phyloP scores from a whole-genome alignment of 192 early-diverging fungal genomes.

The Coemansia sp. region DNA sequence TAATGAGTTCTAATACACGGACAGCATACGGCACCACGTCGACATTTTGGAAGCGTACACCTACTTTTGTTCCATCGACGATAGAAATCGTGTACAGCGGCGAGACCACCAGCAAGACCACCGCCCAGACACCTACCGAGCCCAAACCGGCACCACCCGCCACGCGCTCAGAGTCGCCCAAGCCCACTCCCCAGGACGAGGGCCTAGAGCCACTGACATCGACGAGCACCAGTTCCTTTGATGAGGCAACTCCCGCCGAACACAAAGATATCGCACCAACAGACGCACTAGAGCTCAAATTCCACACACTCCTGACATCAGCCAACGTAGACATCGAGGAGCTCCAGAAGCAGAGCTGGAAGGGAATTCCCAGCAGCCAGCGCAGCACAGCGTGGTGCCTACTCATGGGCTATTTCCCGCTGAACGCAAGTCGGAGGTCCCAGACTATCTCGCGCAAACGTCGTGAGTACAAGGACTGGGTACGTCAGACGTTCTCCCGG shows the following conservation, averaged over 20 bases:
- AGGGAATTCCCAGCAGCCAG: conserved; percentile 86
- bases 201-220: neutral
- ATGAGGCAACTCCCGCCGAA: neutral
- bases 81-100: conserved; percentile 30
- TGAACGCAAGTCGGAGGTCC: conserved; percentile 83
- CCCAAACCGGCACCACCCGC: neutral
- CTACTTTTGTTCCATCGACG: conserved; percentile 33
- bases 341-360: conserved; percentile 89
- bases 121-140: neutral
- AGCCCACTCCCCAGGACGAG: neutral
- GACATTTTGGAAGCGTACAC: conserved; percentile 47
- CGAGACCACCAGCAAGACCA: neutral
- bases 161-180: neutral
- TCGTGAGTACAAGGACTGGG: conserved; percentile 90
- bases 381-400: conserved; percentile 93
- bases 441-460: conserved; percentile 87
- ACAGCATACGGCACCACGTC: conserved; percentile 12
- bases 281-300: conserved; percentile 46
- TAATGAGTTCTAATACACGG: conserved; percentile 30
- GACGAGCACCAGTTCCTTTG: neutral
- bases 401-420: conserved; percentile 90
- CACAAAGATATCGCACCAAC: neutral
- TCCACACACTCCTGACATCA: conserved; percentile 60
- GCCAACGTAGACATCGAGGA: conserved; percentile 74
- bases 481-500: conserved; percentile 77